Evolutionary conservation across 1,284 basidiomycete species (phyloP).

Genomic region (Calocybe gambosa): DNA sequence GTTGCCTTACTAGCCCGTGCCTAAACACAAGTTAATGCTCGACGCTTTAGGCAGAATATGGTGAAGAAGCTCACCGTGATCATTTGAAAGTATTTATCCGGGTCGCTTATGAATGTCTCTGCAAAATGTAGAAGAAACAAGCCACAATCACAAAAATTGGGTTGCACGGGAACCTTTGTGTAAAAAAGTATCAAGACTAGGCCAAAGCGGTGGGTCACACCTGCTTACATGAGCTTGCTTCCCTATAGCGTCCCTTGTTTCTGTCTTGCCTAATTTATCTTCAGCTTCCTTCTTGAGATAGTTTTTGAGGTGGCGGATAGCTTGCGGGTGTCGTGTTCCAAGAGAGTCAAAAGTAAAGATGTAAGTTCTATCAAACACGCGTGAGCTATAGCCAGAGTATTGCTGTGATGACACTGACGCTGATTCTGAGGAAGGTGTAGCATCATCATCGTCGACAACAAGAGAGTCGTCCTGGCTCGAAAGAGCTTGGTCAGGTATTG

Average conservation of each 20-base stretch:
- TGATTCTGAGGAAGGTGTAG: slow-evolving; percentile 6
- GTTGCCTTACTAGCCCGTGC: slow-evolving; percentile 24
- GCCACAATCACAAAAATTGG: slow-evolving; percentile 85
- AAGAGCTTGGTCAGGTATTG: slow-evolving; percentile 11
- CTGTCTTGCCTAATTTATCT: slow-evolving; percentile 58
- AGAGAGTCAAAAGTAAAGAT: slow-evolving; percentile 90
- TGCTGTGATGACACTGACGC: slow-evolving; percentile 5
- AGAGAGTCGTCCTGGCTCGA: slow-evolving; percentile 2
- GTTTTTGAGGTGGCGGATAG: slow-evolving; percentile 49
- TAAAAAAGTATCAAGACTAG: neutral
- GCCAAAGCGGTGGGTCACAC: neutral
- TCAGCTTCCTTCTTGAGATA: slow-evolving; percentile 80
- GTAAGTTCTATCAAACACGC: slow-evolving; percentile 46
- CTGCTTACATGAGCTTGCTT: slow-evolving; percentile 43
- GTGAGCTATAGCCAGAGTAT: neutral
- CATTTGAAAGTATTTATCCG: slow-evolving; percentile 35
- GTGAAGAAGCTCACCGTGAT: slow-evolving; percentile 38
- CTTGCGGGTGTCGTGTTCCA: slow-evolving; percentile 60
- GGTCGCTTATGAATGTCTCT: slow-evolving; percentile 61
- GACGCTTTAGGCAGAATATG: slow-evolving; percentile 3
- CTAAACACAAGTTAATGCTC: slow-evolving; percentile 16
- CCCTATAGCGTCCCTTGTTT: slow-evolving; percentile 36
- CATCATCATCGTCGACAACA: slow-evolving; percentile 14
- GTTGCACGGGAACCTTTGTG: slow-evolving; percentile 68
- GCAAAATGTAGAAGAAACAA: slow-evolving; percentile 78